A percentile compares a stretch with the other conserved stretches of the same genome.
Conservation (phyloP, 768 basidiomycete genomes). For the Mrakia blollopis region DNA sequence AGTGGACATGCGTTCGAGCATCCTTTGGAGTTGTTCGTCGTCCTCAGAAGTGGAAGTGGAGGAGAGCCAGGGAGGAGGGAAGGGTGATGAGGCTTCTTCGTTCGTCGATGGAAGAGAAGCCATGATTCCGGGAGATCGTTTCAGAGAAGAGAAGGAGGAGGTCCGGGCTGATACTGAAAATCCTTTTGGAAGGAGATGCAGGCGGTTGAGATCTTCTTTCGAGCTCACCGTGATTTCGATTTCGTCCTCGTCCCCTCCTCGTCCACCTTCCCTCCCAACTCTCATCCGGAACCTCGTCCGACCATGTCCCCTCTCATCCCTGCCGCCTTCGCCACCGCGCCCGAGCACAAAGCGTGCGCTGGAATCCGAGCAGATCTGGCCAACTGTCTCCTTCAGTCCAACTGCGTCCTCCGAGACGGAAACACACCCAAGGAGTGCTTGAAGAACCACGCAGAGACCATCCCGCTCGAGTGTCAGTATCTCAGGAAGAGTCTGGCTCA, state of each 20-base stretch:
- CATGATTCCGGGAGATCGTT: background rate
- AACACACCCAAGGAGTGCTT: constrained; percentile 72
- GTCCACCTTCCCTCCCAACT: background rate
- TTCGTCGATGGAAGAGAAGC: background rate
- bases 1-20: constrained; percentile 14
- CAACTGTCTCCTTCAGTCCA: constrained; percentile 74
- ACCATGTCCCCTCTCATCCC: constrained; percentile 11
- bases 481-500: constrained; percentile 78
- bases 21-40: constrained; percentile 12
- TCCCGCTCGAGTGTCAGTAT: constrained; percentile 74
- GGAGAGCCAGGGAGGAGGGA: background rate
- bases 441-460: constrained; percentile 63
- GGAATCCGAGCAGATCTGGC: constrained; percentile 68
- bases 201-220: background rate
- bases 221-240: background rate
- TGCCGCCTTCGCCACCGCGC: constrained; percentile 19
- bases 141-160: background rate
- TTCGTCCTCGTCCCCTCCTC: background rate
- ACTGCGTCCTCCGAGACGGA: constrained; percentile 77
- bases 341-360: constrained; percentile 26
- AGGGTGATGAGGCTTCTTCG: background rate
- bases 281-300: background rate
- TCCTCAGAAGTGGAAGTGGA: background rate
- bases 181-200: background rate
- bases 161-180: background rate